Percentiles rank a stretch among this genome's conserved stretches.
These are phyloP conservation scores for Protomyces macrosporus DNA, from an alignment of 1,139 yeast species.

Conservation along the genomic window DNA sequence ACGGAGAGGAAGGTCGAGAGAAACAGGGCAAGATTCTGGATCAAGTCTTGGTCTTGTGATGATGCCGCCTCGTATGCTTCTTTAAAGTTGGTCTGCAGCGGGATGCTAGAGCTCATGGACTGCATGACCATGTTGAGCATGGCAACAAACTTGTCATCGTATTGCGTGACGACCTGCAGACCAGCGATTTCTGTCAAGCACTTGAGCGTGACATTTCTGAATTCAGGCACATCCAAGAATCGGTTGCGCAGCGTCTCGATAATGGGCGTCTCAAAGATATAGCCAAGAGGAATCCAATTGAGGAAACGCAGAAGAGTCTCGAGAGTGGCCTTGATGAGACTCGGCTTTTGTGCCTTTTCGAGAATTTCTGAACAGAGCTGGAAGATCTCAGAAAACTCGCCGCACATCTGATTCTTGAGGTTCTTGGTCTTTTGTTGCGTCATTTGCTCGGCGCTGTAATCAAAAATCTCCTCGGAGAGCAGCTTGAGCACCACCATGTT, in stretches of 20 bases:
- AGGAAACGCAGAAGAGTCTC: slow-evolving; percentile 77
- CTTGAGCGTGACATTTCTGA: slow-evolving; percentile 77
- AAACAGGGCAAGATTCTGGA: slow-evolving; percentile 93
- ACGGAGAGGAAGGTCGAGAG: slow-evolving; percentile 75
- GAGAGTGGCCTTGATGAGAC: slow-evolving; percentile 77
- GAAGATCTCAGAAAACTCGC: slow-evolving; percentile 89
- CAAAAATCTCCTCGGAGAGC: slow-evolving; percentile 92
- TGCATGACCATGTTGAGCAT: slow-evolving; percentile 74
- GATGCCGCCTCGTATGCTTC: slow-evolving; percentile 68
- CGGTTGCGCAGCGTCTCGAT: slow-evolving; percentile 62
- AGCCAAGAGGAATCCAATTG: slow-evolving; percentile 91
- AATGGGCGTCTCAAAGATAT: slow-evolving; percentile 80
- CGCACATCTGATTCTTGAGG: slow-evolving; percentile 75
- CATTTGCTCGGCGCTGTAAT: slow-evolving; percentile 88
- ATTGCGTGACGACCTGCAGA: slow-evolving; percentile 53
- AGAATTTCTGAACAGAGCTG: slow-evolving; percentile 87
- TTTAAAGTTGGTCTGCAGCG: slow-evolving; percentile 57
- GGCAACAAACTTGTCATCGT: slow-evolving; percentile 62
- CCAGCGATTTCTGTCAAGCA: slow-evolving; percentile 87
- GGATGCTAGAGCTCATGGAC: slow-evolving; percentile 64
- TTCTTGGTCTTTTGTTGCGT: slow-evolving; percentile 89
- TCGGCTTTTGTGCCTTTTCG: slow-evolving; percentile 78
- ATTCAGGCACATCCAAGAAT: slow-evolving; percentile 71
- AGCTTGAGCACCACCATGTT: slow-evolving; percentile 88
- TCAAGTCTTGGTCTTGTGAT: slow-evolving; percentile 83